Base-by-base conservation (phyloP, 345 rosid genomes). In the Garcia nutans region DNA sequence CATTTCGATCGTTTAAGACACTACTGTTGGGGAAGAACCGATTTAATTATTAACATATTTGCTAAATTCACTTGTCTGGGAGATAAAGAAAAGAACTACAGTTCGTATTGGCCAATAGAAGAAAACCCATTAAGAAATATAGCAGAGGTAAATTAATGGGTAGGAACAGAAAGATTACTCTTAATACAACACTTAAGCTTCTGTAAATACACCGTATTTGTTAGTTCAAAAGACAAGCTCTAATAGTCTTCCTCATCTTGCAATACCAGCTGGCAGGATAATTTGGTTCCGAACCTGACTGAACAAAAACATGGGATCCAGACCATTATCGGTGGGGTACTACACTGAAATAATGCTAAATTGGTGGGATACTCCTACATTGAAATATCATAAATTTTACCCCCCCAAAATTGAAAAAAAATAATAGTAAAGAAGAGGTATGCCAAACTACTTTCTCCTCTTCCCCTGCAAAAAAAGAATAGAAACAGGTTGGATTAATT, bases 361-460 rank as follows among this genome's bases (percentile, higher is more conserved):
- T 37, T 37, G 41, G 5, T 37, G 7, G 41, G 41, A 37, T 37
- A 37, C 3, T 33, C 1, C 8, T 15, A 23, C 28, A 22, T 8
- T 26, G 15, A 33, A 58, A 13, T 42, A 33, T 15, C 47, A 52
- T 19, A 31, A 15, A 65, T 72, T 44, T 20, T 15, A 17, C 0
- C 6, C 5, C 19, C 19, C n/a, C n/a, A 2, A 12, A 12, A 52
- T 12, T 3, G 2, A 13, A 3, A 11, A 11, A 2, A 13, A 12
- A 52, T 16, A 54, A 54, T 54, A 54, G 0, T 5, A 15, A 41
- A 10, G 20, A 41, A 2, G 68, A 5, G 57, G 12, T 42, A 20
- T 13, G 49, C 69, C 5, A 11, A 9, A 33, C 86, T 74, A 89
- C 80, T 87, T 88, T 91, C 88, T 85, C 84, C 90, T 88, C 86